Conservation (phyloP, 495 filamentous ascomycete species). For the Rostrohypoxylon terebratum region DNA sequence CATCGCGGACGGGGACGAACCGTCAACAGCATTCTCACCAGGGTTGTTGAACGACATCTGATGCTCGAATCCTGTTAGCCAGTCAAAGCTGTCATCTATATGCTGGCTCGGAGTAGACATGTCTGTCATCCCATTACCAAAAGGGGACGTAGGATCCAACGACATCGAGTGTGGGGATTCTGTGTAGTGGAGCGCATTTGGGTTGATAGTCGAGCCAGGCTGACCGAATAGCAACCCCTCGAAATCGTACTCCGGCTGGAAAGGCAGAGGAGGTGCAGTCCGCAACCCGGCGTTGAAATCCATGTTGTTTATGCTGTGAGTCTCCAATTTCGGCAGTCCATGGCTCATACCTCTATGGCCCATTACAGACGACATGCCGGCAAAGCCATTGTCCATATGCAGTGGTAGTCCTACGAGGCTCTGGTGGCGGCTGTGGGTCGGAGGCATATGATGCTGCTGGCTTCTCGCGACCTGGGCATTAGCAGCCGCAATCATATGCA, state of each 20-base stretch:
- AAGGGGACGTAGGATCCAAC: conserved; percentile 80
- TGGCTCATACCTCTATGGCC: conserved; percentile 72
- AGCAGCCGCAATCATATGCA: conserved; percentile 75
- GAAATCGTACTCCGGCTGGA: conserved; percentile 79
- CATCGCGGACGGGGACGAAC: conserved; percentile 93
- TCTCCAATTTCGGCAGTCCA: conserved; percentile 86
- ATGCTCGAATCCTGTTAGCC: conserved; percentile 86
- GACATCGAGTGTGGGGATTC: conserved; percentile 81
- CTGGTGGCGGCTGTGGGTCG: conserved; percentile 71
- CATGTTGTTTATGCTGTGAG: conserved; percentile 66
- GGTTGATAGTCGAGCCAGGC: conserved; percentile 84
- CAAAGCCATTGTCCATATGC: conserved; percentile 66
- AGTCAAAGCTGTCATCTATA: conserved; percentile 85
- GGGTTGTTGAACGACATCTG: conserved; percentile 75
- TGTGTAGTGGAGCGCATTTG: conserved; percentile 92
- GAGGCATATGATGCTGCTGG: conserved; percentile 60
- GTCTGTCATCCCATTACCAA: conserved; percentile 71
- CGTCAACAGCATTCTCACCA: conserved; percentile 85
- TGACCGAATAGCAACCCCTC: conserved; percentile 77
- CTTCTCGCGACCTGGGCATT: conserved; percentile 64
- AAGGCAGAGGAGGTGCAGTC: conserved; percentile 81
- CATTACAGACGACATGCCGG: conserved; percentile 76
- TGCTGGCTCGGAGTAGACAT: conserved; percentile 64
- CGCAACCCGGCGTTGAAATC: conserved; percentile 75
- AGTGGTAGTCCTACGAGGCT: conserved; percentile 75